Percentiles rank a stretch among this genome's conserved stretches.
These are phyloP conservation scores for Phytopythium chamaehyphon DNA, from an alignment of 352 stramenopile species.

Conservation along the genomic window DNA sequence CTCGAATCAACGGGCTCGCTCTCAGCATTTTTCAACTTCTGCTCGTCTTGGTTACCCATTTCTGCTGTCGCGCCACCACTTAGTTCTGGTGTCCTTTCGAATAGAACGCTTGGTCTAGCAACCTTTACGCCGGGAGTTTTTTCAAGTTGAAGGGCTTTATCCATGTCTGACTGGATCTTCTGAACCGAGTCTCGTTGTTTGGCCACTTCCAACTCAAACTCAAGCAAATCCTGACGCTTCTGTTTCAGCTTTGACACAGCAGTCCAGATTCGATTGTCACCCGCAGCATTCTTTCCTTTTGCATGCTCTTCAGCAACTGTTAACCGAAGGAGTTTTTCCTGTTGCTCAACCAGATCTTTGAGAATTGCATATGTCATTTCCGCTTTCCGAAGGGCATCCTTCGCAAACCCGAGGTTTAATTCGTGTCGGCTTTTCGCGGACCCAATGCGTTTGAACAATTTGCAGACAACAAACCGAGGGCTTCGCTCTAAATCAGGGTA, in stretches of 20 bases:
- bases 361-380: constrained; percentile 23
- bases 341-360: constrained; percentile 30
- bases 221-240: constrained; percentile 29
- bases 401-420: constrained; percentile 13
- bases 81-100: too few relatives aligned
- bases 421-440: constrained; percentile 19
- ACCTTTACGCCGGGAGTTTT: background rate
- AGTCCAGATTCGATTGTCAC: constrained; percentile 20
- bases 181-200: constrained; percentile 4
- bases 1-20: too few relatives aligned
- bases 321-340: constrained; percentile 29
- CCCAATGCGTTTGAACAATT: constrained; percentile 49
- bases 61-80: background rate
- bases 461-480: constrained; percentile 35
- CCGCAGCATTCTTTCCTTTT: constrained; percentile 12
- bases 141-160: background rate
- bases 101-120: background rate
- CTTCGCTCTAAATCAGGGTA: constrained; percentile 8
- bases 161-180: constrained; percentile 11
- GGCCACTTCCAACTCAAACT: constrained; percentile 29
- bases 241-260: constrained; percentile 42
- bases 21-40: too few relatives aligned
- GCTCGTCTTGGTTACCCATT: too few relatives aligned
- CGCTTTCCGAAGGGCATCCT: constrained; percentile 18
- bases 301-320: constrained; percentile 23